Evolutionary conservation across 2,329 filamentous ascomycete species (phyloP), one percentile per base, ranked within the genome.

Genomic region (Zelopaecilomyces penicillatus): DNA sequence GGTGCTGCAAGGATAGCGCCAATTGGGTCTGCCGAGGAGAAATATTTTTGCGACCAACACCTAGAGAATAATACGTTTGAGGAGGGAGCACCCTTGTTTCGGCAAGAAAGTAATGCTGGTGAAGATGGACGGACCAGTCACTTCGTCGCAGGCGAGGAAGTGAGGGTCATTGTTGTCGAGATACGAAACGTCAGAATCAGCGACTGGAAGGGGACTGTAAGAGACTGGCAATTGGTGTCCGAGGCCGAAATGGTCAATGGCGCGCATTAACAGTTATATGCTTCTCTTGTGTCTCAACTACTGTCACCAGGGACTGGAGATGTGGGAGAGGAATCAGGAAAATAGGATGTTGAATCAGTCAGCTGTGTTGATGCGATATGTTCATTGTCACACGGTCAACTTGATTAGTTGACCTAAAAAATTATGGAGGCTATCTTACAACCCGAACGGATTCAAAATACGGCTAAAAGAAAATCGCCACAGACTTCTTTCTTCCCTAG

Each of bases 121-220:
- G 66, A 68, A 37, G 76, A 75, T 51, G 77, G 73, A 3, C 70
- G 80, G 0, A 69, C 75, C 31, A 75, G 77, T 58, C 82, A 77
- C 58, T 87, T 89, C 64, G 78, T 95, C 36, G 84, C 83, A 33
- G 86, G 84, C 3, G 85, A 88, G 58, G 85, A 93, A 61, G 89
- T 94, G 2, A 76, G 85, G 40, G 90, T 96, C 5, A 87, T 97
- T 31, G 78, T 91, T 5, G 93, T 97, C 6, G 79, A 76, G 55
- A 87, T 97, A 54, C 78, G 76, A 56, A 87, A 90, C 60, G 89
- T 93, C 40, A 77, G 89, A 57, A 94, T 94, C 56, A 89, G 86
- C 52, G 93, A 95, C 63, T 95, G 86, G 85, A 95, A 95, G 69
- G 91, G 93, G n/a, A 80, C 82, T 10, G 88, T 97, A 4, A 80